Conservation (phyloP, 495 filamentous ascomycete species). For the Coniosporium apollinis region DNA sequence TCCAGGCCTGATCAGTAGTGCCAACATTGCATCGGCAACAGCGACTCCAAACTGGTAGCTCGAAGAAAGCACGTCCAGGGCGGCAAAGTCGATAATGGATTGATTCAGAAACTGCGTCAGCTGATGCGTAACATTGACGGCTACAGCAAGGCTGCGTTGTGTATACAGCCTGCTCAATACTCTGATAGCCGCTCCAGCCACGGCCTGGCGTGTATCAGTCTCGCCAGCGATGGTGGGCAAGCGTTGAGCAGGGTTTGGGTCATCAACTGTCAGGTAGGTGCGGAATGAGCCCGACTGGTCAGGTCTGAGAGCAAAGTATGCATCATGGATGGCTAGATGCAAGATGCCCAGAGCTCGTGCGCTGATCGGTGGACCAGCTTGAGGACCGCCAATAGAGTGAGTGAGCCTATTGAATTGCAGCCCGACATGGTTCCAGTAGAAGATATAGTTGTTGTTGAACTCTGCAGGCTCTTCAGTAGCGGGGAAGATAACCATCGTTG, state of each 20-base stretch:
- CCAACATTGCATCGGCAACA: constrained; percentile 17
- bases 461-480: neutral
- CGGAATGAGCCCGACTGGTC: constrained; percentile 4
- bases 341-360: constrained; percentile 17
- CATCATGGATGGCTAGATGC: constrained; percentile 21
- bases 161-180: constrained; percentile 16
- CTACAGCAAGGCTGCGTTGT: constrained; percentile 5
- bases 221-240: constrained; percentile 7
- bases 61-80: constrained; percentile 11
- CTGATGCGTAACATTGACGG: constrained; percentile 5
- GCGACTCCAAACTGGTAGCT: constrained; percentile 17
- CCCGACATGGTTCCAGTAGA: constrained; percentile 20
- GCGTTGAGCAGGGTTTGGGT: constrained; percentile 3
- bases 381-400: constrained; percentile 11
- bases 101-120: constrained; percentile 8
- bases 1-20: constrained; percentile 9
- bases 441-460: constrained; percentile 18
- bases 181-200: constrained; percentile 19
- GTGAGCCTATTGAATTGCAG: constrained; percentile 18
- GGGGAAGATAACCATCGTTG: neutral
- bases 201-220: constrained; percentile 14
- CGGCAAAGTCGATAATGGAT: constrained; percentile 5
- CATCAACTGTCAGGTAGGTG: constrained; percentile 11
- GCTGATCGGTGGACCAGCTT: neutral
- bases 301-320: constrained; percentile 19